Percentiles rank a stretch among this genome's conserved stretches.
phyloP scores from a whole-genome alignment of 257 asterid species.

The Oldenlandia corymbosa region DNA sequence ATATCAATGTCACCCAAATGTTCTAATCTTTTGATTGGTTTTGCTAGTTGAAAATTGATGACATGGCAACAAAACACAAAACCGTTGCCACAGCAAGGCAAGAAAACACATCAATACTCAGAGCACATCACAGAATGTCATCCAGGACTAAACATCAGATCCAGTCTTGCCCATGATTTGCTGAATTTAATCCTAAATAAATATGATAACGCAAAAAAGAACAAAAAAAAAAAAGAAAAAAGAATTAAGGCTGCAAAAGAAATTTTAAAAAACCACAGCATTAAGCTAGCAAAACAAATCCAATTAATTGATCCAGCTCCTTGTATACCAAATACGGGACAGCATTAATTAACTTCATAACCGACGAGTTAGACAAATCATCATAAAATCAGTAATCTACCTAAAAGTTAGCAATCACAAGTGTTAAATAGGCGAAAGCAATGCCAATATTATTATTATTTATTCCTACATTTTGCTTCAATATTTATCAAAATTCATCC shows the following conservation, averaged over 20 bases:
- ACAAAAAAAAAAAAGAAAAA: too few relatives aligned
- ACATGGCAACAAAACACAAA: too few relatives aligned
- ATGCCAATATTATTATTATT: neutral
- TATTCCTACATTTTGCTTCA: neutral
- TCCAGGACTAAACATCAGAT: neutral
- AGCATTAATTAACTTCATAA: neutral
- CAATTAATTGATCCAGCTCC: neutral
- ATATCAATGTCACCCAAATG: too few relatives aligned
- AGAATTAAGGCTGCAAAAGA: conserved; percentile 5
- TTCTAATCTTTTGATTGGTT: too few relatives aligned
- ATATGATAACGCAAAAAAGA: neutral
- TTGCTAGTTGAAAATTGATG: too few relatives aligned
- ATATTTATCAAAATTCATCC: neutral
- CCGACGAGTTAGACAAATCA: neutral
- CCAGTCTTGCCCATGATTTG: neutral
- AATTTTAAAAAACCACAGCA: neutral
- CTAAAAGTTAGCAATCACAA: neutral
- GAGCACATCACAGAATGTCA: too few relatives aligned
- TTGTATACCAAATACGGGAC: neutral
- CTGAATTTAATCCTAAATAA: neutral
- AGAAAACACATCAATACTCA: too few relatives aligned
- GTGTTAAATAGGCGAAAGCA: neutral
- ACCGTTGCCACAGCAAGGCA: neutral
- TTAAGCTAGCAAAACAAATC: neutral
- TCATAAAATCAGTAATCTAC: neutral